These are phyloP conservation scores for Pseudopyrenochaeta lycopersici DNA, from an alignment of 2,329 filamentous ascomycete species.

Conservation along the genomic window DNA sequence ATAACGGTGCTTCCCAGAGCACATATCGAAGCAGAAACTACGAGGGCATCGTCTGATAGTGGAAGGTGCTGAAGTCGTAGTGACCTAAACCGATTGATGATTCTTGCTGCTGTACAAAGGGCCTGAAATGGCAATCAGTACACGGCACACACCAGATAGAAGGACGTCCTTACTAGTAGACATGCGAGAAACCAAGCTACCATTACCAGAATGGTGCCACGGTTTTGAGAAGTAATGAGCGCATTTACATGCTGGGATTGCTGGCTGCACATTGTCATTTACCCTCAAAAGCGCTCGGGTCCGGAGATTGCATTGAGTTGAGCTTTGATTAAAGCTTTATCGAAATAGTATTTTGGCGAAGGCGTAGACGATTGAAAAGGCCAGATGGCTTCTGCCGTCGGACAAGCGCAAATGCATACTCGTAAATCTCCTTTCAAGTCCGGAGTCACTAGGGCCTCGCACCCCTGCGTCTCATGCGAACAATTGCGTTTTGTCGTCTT, in stretches of 20 bases:
- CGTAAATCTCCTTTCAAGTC: conserved; percentile 22
- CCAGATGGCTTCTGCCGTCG: conserved; percentile 13
- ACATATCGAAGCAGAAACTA: conserved; percentile 28
- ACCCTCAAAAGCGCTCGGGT: conserved; percentile 6
- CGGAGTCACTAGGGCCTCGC: conserved; percentile 14
- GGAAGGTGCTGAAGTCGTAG: conserved; percentile 13
- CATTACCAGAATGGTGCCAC: conserved; percentile 36
- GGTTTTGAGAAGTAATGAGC: conserved; percentile 35
- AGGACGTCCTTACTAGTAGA: conserved; percentile 23
- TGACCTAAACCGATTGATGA: conserved; percentile 26
- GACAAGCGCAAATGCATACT: conserved; percentile 18
- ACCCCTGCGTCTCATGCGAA: conserved; percentile 17
- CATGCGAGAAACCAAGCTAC: conserved; percentile 37
- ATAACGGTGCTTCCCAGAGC: conserved; percentile 32
- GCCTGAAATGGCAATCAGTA: conserved; percentile 21
- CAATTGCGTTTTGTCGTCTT: conserved; percentile 20
- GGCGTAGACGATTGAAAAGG: conserved; percentile 10
- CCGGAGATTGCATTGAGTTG: conserved; percentile 30
- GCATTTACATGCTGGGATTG: conserved; percentile 19
- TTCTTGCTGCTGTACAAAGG: conserved; percentile 24
- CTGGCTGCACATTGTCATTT: conserved; percentile 19
- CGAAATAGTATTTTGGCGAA: conserved; percentile 17
- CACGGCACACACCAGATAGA: neutral
- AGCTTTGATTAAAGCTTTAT: conserved; percentile 24
- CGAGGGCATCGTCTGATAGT: conserved; percentile 27